Conservation (phyloP, 2,329 filamentous ascomycete species). For the Colletotrichum echinochloae region DNA sequence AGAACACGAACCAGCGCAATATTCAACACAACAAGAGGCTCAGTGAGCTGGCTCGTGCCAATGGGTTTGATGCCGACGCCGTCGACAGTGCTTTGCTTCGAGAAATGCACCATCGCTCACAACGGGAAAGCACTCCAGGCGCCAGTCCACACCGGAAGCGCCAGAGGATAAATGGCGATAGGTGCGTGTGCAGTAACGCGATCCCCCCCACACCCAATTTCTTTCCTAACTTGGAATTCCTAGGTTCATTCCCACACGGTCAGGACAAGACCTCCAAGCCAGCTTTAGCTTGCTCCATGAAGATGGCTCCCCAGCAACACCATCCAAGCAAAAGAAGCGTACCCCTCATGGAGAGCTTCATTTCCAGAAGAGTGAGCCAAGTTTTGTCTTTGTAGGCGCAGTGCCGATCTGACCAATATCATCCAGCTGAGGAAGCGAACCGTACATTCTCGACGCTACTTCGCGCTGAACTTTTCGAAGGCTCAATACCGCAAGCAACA, state of each 20-base stretch:
- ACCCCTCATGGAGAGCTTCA: slow-evolving; percentile 90
- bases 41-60: slow-evolving; percentile 52
- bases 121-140: slow-evolving; percentile 64
- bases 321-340: slow-evolving; percentile 86
- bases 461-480: slow-evolving; percentile 92
- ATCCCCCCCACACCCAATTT: too few relatives aligned
- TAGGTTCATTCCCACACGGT: slow-evolving; percentile 95
- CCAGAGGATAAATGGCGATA: slow-evolving; percentile 70
- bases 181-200: slow-evolving; percentile 56
- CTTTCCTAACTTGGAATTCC: slow-evolving; percentile 4
- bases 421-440: slow-evolving; percentile 88
- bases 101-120: slow-evolving; percentile 63
- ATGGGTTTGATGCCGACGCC: slow-evolving; percentile 60
- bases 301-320: slow-evolving; percentile 91
- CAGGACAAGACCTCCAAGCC: slow-evolving; percentile 92
- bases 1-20: slow-evolving; percentile 50
- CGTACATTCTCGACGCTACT: slow-evolving; percentile 89
- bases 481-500: slow-evolving; percentile 84
- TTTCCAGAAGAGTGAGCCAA: slow-evolving; percentile 85
- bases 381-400: not conserved
- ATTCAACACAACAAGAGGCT: slow-evolving; percentile 51
- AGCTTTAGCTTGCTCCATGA: slow-evolving; percentile 94
- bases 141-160: slow-evolving; percentile 70
- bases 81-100: slow-evolving; percentile 64
- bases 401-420: slow-evolving; percentile 17